These are phyloP conservation scores for Rosa lucieae DNA, from an alignment of 306 rosid species.

Conservation along the genomic window DNA sequence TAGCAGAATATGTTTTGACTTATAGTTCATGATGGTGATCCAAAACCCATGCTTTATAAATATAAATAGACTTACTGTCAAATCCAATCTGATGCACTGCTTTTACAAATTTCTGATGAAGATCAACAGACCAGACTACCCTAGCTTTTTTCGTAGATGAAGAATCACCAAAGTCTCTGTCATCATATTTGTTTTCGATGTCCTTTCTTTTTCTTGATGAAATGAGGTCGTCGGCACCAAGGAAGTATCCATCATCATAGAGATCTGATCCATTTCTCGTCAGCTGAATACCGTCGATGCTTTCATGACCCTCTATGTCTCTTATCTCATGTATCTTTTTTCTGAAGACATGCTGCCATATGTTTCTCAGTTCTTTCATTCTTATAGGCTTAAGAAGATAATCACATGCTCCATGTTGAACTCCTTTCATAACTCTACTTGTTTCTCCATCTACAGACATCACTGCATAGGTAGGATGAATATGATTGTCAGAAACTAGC, in stretches of 20 bases:
- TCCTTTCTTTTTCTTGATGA: conserved; percentile 75
- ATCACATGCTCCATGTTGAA: conserved; percentile 98
- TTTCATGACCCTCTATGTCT: conserved; percentile 77
- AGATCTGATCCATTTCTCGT: conserved; percentile 63
- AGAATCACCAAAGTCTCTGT: conserved; percentile 64
- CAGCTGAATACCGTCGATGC: conserved; percentile 58
- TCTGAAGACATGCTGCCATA: conserved; percentile 95
- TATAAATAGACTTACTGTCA: conserved; percentile 68
- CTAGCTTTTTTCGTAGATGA: conserved; percentile 85
- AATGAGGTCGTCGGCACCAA: conserved; percentile 57
- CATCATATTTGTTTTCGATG: conserved; percentile 59
- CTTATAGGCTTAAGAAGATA: conserved; percentile 96
- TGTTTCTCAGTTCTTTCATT: conserved; percentile 92
- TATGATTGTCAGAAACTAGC: conserved; percentile 38
- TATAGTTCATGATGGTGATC: conserved; percentile 15
- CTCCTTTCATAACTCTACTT: conserved; percentile 96
- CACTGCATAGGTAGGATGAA: conserved; percentile 62
- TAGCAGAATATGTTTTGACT: not conserved
- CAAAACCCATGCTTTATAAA: conserved; percentile 5
- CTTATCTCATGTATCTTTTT: conserved; percentile 85
- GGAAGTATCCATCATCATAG: conserved; percentile 70
- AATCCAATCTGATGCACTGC: conserved; percentile 95
- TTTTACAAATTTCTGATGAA: conserved; percentile 95
- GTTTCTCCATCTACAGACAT: conserved; percentile 99
- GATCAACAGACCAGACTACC: conserved; percentile 97